Conservation (phyloP, 2,329 filamentous ascomycete species). For the Alternaria brassicae region DNA sequence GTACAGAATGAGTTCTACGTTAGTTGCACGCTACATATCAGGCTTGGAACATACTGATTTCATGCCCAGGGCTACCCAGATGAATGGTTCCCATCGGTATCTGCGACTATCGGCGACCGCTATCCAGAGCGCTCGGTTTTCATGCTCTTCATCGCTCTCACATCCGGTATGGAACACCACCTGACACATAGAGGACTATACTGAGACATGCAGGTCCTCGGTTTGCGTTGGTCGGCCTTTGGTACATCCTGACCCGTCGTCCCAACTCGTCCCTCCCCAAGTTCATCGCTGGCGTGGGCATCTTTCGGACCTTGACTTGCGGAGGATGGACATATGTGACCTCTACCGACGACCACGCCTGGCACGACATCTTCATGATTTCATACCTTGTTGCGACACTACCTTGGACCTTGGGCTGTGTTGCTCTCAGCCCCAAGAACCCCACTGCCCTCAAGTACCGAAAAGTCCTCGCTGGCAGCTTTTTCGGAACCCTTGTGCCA, state of each 20-base stretch:
- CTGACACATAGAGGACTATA: background rate
- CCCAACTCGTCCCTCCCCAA: slow-evolving; percentile 79
- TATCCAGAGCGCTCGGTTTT: slow-evolving; percentile 97
- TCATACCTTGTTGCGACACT: slow-evolving; percentile 93
- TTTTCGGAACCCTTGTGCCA: slow-evolving; percentile 90
- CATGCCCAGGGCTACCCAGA: slow-evolving; percentile 65
- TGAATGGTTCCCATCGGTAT: slow-evolving; percentile 97
- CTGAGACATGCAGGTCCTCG: slow-evolving; percentile 72
- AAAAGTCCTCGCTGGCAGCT: slow-evolving; percentile 80
- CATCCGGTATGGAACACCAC: slow-evolving; percentile 68
- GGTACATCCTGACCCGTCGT: slow-evolving; percentile 85
- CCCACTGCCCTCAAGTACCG: slow-evolving; percentile 83
- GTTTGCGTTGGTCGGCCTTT: slow-evolving; percentile 87
- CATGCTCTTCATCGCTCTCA: slow-evolving; percentile 96
- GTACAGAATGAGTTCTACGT: slow-evolving; percentile 94
- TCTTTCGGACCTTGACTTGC: slow-evolving; percentile 90
- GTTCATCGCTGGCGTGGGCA: slow-evolving; percentile 77
- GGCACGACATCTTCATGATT: slow-evolving; percentile 99
- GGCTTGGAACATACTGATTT: slow-evolving; percentile 18
- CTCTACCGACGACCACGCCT: slow-evolving; percentile 96
- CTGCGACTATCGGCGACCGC: slow-evolving; percentile 94
- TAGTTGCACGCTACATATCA: slow-evolving; percentile 25
- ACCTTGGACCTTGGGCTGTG: slow-evolving; percentile 92
- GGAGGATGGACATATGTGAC: slow-evolving; percentile 99
- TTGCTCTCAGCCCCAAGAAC: slow-evolving; percentile 86